Base-by-base conservation (phyloP, 176 grass and related monocot species). In the Oryza coarctata region DNA sequence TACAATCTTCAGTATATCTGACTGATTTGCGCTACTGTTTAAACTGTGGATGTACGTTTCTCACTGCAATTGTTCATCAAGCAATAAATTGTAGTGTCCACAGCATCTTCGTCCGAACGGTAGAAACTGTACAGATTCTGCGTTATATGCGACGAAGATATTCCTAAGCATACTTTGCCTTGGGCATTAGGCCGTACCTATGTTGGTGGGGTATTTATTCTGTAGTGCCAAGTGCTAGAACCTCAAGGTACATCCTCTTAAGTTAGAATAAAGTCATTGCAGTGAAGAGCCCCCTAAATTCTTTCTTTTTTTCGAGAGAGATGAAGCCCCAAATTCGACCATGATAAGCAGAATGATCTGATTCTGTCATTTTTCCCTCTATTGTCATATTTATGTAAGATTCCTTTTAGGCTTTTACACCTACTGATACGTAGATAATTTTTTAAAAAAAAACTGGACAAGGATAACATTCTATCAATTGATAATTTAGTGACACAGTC, bases 161-260 rank as follows among this genome's bases (percentile, higher is more conserved):
- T 22, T 62, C 23, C 12, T 26, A 18, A 34, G 61, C 18, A 52
- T 22, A 2, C 41, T 66, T 83, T 32, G 65, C 30, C 7, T 12
- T 43, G 40, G 40, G 10, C 17, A 23, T 71, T 55, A 60, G 63
- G 65, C 35, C 23, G 38, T 74, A 49, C 8, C 40, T 65, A 65
- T 73, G 30, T 85, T 49, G 40, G 22, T 38, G 30, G 61, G 38
- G 83, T 40, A 79, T 41, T 76, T 89, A 81, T 85, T 89, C 77
- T 81, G 9, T 49, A 64, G 26, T 32, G 45, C 23, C 4, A 40
- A 39, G 40, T 67, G 41, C 35, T 7, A 6, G 41, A 5, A 71
- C 27, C 30, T 79, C 22, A 49, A 40, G 40, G 64, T 34, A 39
- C 14, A n/a, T 12, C 4, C 15, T 2, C 27, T 83, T 2, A 2